Percentiles rank a stretch among this genome's conserved stretches.
Evolutionary conservation across 164 flowering plant species (phyloP).

Genomic region (Sedum album): DNA sequence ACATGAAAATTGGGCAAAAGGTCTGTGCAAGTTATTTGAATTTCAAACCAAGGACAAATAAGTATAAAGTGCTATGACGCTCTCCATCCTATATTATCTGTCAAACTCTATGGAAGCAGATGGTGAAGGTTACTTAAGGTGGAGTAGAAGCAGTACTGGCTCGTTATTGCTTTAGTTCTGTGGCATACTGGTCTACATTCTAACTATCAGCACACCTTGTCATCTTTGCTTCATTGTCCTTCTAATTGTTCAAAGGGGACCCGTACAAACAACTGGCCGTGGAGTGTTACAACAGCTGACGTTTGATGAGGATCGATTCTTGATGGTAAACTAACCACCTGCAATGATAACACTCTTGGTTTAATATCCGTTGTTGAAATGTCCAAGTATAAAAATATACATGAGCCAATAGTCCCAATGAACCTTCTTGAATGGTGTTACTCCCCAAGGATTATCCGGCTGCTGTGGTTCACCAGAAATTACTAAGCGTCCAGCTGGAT

Average conservation of each 20-base stretch:
- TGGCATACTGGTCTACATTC: not conserved
- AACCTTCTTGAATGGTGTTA: conserved; percentile 88
- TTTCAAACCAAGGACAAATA: no score
- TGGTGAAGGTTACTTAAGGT: not conserved
- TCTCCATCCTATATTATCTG: no score
- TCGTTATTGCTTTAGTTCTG: not conserved
- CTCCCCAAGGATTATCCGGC: conserved; percentile 93
- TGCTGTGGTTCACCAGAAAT: conserved; percentile 85
- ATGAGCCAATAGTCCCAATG: not conserved
- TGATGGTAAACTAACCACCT: conserved; percentile 80
- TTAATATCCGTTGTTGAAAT: not conserved
- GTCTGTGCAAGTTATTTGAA: no score
- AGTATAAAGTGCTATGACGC: no score
- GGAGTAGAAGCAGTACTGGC: not conserved
- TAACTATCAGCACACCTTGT: not conserved
- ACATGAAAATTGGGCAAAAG: no score
- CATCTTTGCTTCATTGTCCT: not conserved
- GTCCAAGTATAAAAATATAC: not conserved
- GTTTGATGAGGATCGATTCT: conserved; percentile 96
- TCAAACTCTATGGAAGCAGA: not conserved
- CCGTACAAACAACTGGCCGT: conserved; percentile 90
- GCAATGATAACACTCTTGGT: conserved; percentile 12
- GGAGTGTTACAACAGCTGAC: conserved; percentile 90
- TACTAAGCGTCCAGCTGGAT: conserved; percentile 87
- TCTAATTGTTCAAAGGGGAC: conserved; percentile 80